Conservation (phyloP, 140 eudicot genomes). For the Oenanthe javanica region DNA sequence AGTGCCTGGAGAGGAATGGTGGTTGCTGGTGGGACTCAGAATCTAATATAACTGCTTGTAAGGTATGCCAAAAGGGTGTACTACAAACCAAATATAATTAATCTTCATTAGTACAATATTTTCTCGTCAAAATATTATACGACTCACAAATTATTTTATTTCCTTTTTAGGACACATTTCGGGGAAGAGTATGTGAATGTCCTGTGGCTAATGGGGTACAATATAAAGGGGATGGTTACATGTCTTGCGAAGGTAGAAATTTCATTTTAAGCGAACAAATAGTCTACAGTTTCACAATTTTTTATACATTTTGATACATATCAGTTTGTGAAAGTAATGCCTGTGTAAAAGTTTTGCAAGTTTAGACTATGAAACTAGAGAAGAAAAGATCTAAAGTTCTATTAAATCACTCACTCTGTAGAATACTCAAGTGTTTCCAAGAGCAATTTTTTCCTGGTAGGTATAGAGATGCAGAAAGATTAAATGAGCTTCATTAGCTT, state of each 20-base stretch:
- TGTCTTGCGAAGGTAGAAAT: slow-evolving; percentile 54
- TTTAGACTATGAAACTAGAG: not conserved
- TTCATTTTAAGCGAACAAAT: not conserved
- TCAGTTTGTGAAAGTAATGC: not conserved
- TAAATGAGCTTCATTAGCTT: not conserved
- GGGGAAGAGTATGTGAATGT: slow-evolving; percentile 92
- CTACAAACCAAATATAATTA: not conserved
- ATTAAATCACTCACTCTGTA: not conserved
- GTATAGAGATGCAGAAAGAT: not conserved
- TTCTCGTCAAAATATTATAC: not conserved
- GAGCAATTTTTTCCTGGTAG: not conserved
- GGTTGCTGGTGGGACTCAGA: slow-evolving; percentile 81
- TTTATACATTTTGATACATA: not conserved
- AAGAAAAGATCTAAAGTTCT: not conserved
- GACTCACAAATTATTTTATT: not conserved
- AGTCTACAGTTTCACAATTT: not conserved
- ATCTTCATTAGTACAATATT: not conserved
- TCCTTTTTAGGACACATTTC: slow-evolving; percentile 63
- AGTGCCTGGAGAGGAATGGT: slow-evolving; percentile 76
- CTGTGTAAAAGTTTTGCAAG: not conserved
- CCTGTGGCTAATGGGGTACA: slow-evolving; percentile 75
- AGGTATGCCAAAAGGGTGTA: slow-evolving; percentile 29
- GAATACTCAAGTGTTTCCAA: not conserved
- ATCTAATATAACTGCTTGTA: slow-evolving; percentile 72
- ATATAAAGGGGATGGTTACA: slow-evolving; percentile 85